Base-by-base conservation (phyloP, 306 rosid genomes). In the Prunus campanulata region DNA sequence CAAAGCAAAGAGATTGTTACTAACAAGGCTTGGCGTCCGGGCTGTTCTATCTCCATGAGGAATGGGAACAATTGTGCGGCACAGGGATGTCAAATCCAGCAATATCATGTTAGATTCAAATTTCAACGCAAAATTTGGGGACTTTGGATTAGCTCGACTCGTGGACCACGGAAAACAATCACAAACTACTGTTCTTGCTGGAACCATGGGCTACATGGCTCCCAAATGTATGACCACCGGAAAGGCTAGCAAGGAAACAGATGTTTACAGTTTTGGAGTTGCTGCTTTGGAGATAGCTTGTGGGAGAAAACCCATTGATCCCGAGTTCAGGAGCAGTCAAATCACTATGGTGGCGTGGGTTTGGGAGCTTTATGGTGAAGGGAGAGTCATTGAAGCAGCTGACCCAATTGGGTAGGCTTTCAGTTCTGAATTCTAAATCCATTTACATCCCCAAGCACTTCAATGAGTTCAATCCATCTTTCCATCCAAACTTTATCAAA, bases 151-250 rank as follows among this genome's bases (percentile, higher is more conserved):
- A 55, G 75, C 52, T 14, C 25, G 13, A 20, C 75, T 71, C 8
- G 66, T 71, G 61, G 75, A 54, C 24, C 76, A 71, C 24, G 76
- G 76, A 5, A 55, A 55, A 20, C 51, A n/a, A 0, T 55, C 52
- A 0, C 22, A 55, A 20, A 71, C 76, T 3, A 71, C 76, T 4
- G 1, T 71, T 12, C 9, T 71, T 3, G 76, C 76, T 3, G 76
- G 76, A 55, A 71, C 76, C 4, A 55, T 35, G 65, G 76, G 76
- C 1, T 55, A 71, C 76, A 71, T 71, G 76, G 76, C 66, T 8
- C 18, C 11, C 1, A 54, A 72, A 56, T 72, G 27, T 4, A 10
- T 72, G 1, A 35, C 52, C 19, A 20, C 76, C 0, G 76, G 66
- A 56, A 72, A 55, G 39, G 54, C 66, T 0, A 72, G 76, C 39